Evolutionary conservation across 2,329 filamentous ascomycete species (phyloP), one percentile per base, ranked within the genome.

Genomic region (Bipolaris zeicola): DNA sequence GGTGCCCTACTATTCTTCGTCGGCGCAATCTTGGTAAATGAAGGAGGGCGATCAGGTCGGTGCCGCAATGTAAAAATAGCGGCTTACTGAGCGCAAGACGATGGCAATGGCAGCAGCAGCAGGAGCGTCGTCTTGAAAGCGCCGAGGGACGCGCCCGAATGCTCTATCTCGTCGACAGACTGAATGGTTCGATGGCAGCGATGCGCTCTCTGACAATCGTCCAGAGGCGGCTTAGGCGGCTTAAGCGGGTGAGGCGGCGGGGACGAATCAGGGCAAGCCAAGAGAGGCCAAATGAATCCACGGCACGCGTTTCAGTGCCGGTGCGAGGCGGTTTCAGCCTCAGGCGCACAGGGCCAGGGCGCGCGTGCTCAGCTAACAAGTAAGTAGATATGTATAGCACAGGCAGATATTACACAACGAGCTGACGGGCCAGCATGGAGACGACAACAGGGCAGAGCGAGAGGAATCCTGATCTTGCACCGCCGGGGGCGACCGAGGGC

Each of bases 291-390:
- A 62, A 69, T 72, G 68, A 73, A 63, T 56, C 62, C 63, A 61
- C 62, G 52, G 61, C 48, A 50, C 54, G 64, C 54, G 73, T 76
- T 74, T 76, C 73, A 76, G 67, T 50, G 47, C 51, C 47, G 54
- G 64, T 55, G 61, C 55, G 55, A 68, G 48, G 69, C 52, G 34
- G 52, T 75, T 76, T 75, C 73, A 72, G 64, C 52, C 42, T 56
- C 46, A 62, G 55, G 44, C 54, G 52, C 51, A 50, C 52, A 39
- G 42, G 56, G 18, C 41, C 28, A 24, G 42, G 3, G 18, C 16
- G 37, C 33, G 46, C 20, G 57, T 31, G 36, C 39, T 33, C 49
- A 37, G 34, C 22, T 24, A 52, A 16, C 16, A 16, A 16, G 16
- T 16, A 16, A 10, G 5, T 5, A 24, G 22, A 34, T 13, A n/a